Evolutionary conservation across 163 green algal species (phyloP).

Genomic region (Chlorella variabilis): DNA sequence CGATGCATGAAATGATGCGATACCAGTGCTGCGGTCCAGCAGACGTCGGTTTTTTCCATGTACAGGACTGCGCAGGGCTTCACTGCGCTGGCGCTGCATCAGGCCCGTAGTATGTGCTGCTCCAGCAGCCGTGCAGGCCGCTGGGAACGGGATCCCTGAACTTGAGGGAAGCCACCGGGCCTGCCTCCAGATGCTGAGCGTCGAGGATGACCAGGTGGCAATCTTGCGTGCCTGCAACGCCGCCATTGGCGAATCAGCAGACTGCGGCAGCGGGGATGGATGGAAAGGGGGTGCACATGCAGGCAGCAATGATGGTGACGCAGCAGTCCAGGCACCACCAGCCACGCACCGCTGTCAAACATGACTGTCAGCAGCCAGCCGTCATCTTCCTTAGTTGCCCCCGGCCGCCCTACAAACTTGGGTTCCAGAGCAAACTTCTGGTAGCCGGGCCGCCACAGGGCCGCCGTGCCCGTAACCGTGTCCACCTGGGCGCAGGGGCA

Average conservation of each 20-base stretch:
- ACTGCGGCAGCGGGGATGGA: background rate
- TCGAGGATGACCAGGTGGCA: constrained; percentile 45
- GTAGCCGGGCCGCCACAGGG: constrained; percentile 49
- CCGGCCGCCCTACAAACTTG: constrained; percentile 55
- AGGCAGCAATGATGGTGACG: background rate
- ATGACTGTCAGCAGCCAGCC: constrained; percentile 55
- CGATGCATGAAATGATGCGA: too few species aligned
- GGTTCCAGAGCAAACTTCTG: constrained; percentile 61
- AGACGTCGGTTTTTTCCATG: too few species aligned
- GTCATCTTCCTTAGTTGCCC: constrained; percentile 44
- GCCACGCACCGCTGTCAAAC: constrained; percentile 28
- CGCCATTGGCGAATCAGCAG: too few species aligned
- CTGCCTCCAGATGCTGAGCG: constrained; percentile 20
- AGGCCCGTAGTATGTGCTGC: constrained; percentile 69
- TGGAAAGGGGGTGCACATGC: background rate
- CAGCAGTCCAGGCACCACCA: background rate
- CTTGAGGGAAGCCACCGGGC: constrained; percentile 37
- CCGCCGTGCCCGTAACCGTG: constrained; percentile 19
- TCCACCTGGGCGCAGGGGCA: constrained; percentile 38
- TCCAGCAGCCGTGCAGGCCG: constrained; percentile 64
- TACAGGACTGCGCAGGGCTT: too few species aligned
- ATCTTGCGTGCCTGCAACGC: constrained; percentile 3
- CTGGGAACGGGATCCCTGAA: constrained; percentile 47
- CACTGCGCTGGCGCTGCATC: too few species aligned
- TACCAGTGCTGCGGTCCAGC: too few species aligned